Base-by-base conservation (phyloP, 257 asterid species). In the Primulina huaijiensis region DNA sequence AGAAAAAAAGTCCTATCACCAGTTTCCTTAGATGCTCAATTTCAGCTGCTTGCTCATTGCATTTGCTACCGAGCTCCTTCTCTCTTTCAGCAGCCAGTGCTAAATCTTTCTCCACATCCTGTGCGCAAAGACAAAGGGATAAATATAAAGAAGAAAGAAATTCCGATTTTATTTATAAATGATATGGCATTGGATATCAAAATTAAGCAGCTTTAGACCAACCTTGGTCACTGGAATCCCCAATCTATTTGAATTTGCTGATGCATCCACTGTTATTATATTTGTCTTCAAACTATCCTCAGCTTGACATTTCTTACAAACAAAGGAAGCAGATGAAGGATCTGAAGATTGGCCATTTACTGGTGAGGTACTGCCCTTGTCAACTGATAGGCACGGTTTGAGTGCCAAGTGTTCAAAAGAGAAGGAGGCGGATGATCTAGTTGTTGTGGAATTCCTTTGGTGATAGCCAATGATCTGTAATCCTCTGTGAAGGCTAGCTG, bases 401-500 rank as follows among this genome's bases (percentile, higher is more conserved):
- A 90, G 74, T 12, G 97, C 92, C 75, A 94, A 80, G 76, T 89
- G 96, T 71, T 88, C 95, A 58, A 94, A 94, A 35, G 99, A 94
- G 83, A 94, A 89, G 55, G 99, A 89, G 67, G 80, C 95, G 6
- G 92, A 86, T 21, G 99, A 87, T 76, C 90, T 86, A 66, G 86
- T 76, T 20, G 88, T 82, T 8, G 80, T 70, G 11, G 96, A 84
- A 79, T 81, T 91, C 83, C 78, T 83, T 82, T 89, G 96, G 75
- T 91, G 99, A 83, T 80, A 68, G 56, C 91, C 97, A 27, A 94
- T 89, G 21, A 94, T 85, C 84, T 89, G 89, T 67, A 91, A 78
- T 43, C 99, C 99, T 77, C 89, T 87, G 35, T 89, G 89, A 56
- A 94, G 95, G 78, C 99, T 94, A 40, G 97, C 96, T 74, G 87